phyloP scores from a whole-genome alignment of 352 stramenopile genomes.

The Phytopythium vexans region DNA sequence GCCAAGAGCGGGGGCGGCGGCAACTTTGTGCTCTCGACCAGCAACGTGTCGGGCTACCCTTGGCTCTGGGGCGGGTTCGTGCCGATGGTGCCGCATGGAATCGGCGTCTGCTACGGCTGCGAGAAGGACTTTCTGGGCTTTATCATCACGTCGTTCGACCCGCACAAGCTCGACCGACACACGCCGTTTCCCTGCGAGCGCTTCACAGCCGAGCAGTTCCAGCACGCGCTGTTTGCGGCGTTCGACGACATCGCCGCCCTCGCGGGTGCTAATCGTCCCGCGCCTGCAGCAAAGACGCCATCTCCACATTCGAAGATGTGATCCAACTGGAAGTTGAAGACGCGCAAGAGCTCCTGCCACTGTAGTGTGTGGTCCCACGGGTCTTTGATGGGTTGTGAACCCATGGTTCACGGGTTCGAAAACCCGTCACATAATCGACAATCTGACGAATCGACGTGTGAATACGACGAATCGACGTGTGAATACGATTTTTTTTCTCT shows the following conservation, averaged over 20 bases:
- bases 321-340: background rate
- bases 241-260: constrained; percentile 61
- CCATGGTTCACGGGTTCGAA: too few relatives aligned
- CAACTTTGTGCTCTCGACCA: constrained; percentile 94
- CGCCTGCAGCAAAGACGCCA: constrained; percentile 3
- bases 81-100: constrained; percentile 84
- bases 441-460: too few relatives aligned
- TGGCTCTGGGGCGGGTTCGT: constrained; percentile 96
- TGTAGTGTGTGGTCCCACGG: too few relatives aligned
- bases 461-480: too few relatives aligned
- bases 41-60: constrained; percentile 92
- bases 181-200: constrained; percentile 8
- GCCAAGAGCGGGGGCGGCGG: constrained; percentile 73
- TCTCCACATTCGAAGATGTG: constrained; percentile 4
- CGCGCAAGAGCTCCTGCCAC: too few relatives aligned
- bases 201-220: constrained; percentile 37
- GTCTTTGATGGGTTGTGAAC: too few relatives aligned
- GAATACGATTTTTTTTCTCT: too few relatives aligned
- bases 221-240: constrained; percentile 41
- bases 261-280: constrained; percentile 8
- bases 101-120: constrained; percentile 93
- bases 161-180: background rate
- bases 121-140: constrained; percentile 90
- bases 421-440: too few relatives aligned
- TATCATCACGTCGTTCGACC: constrained; percentile 88